Percentiles rank a stretch among this genome's conserved stretches.
phyloP scores from a whole-genome alignment of 768 basidiomycete species.

The Mrakia blollopis region DNA sequence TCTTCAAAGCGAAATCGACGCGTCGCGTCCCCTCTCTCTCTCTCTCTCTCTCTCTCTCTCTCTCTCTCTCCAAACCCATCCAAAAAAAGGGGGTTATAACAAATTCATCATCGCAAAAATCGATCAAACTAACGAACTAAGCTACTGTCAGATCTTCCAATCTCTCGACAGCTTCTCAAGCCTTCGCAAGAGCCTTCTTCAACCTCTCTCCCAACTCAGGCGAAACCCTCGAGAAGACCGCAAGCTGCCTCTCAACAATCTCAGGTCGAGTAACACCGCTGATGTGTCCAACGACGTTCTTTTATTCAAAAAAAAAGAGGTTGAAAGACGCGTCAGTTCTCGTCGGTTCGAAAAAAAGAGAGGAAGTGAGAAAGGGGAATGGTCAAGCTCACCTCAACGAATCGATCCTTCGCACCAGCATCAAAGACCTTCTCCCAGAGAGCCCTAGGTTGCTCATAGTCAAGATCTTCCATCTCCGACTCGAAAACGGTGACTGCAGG shows the following conservation, averaged over 20 bases:
- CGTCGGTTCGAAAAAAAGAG: constrained; percentile 39
- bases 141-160: background rate
- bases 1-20: too few species aligned
- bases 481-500: constrained; percentile 50
- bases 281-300: constrained; percentile 48
- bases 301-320: background rate
- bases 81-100: too few species aligned
- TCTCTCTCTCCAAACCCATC: too few species aligned
- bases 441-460: background rate
- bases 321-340: background rate
- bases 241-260: constrained; percentile 42
- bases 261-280: constrained; percentile 35
- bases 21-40: too few species aligned
- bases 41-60: too few species aligned
- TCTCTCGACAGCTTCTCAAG: background rate
- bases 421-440: background rate
- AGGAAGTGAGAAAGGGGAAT: background rate
- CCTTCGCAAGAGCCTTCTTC: constrained; percentile 58
- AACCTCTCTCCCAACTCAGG: constrained; percentile 69
- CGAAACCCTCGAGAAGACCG: constrained; percentile 71
- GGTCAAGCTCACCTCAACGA: background rate
- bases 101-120: too few species aligned
- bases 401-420: background rate
- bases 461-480: constrained; percentile 58
- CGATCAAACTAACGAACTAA: too few species aligned